These are phyloP conservation scores for Pterocarpus santalinus DNA, from an alignment of 306 rosid genomes.

Conservation along the genomic window DNA sequence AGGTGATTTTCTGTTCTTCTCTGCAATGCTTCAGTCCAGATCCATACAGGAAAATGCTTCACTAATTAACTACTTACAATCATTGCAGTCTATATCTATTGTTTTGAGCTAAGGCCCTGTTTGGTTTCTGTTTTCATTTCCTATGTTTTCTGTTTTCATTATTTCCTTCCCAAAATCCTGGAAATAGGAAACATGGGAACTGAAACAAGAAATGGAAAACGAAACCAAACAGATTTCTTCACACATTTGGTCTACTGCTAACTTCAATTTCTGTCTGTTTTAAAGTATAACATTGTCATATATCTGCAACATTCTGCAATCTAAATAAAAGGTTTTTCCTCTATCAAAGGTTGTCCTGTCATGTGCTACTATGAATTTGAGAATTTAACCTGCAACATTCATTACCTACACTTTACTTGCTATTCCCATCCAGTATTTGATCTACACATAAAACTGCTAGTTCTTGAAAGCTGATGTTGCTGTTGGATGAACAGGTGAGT, in stretches of 20 bases:
- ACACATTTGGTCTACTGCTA: conserved; percentile 12
- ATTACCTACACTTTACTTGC: conserved; percentile 10
- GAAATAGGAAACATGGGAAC: too few species aligned
- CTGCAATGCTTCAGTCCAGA: conserved; percentile 29
- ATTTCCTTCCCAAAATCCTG: too few species aligned
- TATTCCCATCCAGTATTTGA: conserved; percentile 17
- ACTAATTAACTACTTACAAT: neutral
- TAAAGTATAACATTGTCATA: conserved; percentile 12
- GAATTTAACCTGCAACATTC: conserved; percentile 3
- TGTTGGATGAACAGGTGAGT: conserved; percentile 70
- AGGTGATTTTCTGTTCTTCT: conserved; percentile 34
- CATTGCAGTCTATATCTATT: neutral
- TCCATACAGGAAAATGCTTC: conserved; percentile 28
- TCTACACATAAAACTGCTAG: conserved; percentile 1
- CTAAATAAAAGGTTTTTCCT: neutral
- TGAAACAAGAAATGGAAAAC: too few species aligned
- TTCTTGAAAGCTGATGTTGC: conserved; percentile 41
- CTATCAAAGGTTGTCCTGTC: too few species aligned
- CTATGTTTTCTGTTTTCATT: too few species aligned
- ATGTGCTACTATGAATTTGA: neutral
- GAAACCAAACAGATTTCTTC: neutral
- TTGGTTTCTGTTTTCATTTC: neutral
- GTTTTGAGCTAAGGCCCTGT: neutral
- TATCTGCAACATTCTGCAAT: conserved; percentile 11
- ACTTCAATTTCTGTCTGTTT: conserved; percentile 24